Conservation (phyloP, 2,329 filamentous ascomycete genomes). For the Falciphora oryzae region DNA sequence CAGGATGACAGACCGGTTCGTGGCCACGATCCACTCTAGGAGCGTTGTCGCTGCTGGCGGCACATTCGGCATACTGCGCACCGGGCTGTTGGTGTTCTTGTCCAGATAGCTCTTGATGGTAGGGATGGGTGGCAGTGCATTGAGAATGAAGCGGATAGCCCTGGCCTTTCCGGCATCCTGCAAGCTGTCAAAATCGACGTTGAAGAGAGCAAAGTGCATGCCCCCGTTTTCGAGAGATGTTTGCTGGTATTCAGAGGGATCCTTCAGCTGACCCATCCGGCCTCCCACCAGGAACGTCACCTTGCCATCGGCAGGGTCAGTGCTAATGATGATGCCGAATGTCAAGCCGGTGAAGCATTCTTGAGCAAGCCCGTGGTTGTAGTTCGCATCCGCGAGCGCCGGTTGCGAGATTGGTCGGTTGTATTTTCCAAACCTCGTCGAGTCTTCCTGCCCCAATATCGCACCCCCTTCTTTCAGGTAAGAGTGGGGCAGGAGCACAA, state of each 20-base stretch:
- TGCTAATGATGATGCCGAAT: background rate
- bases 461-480: background rate
- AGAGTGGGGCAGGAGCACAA: background rate
- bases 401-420: background rate
- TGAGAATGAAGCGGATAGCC: constrained; percentile 46
- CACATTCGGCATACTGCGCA: constrained; percentile 47
- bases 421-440: constrained; percentile 1
- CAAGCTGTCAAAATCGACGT: constrained; percentile 53
- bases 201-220: constrained; percentile 21
- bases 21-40: constrained; percentile 83
- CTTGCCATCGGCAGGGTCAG: background rate
- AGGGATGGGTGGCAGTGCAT: constrained; percentile 54
- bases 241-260: background rate
- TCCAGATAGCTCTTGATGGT: constrained; percentile 48
- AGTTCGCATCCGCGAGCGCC: background rate
- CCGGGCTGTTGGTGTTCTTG: constrained; percentile 28
- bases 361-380: background rate
- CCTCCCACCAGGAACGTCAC: background rate
- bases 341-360: background rate
- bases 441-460: background rate
- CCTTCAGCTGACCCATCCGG: background rate
- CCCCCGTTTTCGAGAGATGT: background rate
- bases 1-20: constrained; percentile 80
- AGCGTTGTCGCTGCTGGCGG: constrained; percentile 61
- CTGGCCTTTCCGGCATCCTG: constrained; percentile 36